Percentiles rank a stretch among this genome's conserved stretches.
phyloP scores from a whole-genome alignment of 2,329 filamentous ascomycete species.

The Trichoderma cornu-damae region DNA sequence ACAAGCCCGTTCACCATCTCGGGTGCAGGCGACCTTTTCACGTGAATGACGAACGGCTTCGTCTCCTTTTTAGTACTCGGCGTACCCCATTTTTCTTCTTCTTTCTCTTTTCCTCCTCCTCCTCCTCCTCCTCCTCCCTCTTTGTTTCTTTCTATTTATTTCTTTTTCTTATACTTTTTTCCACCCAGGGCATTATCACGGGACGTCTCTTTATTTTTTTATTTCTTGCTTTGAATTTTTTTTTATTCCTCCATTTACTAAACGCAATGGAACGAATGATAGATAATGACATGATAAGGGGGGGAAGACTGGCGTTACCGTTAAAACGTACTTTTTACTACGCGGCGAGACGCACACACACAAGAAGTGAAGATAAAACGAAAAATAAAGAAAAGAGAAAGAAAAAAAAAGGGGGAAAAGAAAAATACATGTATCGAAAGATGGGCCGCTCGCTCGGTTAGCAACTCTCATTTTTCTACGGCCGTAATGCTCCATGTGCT shows the following conservation, averaged over 20 bases:
- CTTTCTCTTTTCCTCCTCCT: background rate
- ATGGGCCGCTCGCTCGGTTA: background rate
- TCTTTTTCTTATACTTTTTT: background rate
- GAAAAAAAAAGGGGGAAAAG: no score
- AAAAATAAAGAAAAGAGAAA: no score
- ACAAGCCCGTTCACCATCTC: conserved; percentile 26
- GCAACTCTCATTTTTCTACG: background rate
- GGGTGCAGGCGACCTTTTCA: conserved; percentile 31
- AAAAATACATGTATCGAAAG: background rate
- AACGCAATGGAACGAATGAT: background rate
- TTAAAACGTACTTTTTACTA: background rate
- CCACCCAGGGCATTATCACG: background rate
- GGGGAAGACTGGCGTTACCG: background rate
- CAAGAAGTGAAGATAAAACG: no score
- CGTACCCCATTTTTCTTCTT: background rate
- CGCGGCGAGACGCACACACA: background rate
- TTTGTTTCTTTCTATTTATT: background rate
- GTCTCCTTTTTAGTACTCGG: background rate
- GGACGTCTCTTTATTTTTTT: background rate
- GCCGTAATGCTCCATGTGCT: background rate
- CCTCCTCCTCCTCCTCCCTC: background rate
- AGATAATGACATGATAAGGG: conserved; percentile 5
- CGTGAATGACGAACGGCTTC: conserved; percentile 22
- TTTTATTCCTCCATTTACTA: background rate
- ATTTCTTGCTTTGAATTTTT: background rate